Conservation (phyloP, 2,329 filamentous ascomycete genomes). For the Lasiodiplodia citricola region DNA sequence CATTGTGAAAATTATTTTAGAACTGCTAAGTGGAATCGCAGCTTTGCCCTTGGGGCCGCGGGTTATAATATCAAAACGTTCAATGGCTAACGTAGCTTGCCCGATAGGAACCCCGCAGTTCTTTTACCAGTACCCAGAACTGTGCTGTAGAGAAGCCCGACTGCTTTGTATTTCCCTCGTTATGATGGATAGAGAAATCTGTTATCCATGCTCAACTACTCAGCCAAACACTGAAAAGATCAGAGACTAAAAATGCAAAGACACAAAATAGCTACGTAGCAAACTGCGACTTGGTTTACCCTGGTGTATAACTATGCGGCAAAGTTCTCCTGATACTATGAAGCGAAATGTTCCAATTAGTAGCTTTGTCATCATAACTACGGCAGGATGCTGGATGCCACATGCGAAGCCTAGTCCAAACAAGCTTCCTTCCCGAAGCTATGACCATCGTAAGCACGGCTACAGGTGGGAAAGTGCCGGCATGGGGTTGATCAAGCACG, state of each 20-base stretch:
- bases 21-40: neutral
- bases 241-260: neutral
- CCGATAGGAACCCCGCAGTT: neutral
- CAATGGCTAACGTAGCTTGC: neutral
- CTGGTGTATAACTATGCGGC: no score
- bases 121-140: neutral
- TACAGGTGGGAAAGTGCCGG: neutral
- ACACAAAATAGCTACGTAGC: neutral
- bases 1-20: neutral
- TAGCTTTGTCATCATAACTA: neutral
- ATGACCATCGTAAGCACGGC: slow-evolving; percentile 10
- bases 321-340: neutral
- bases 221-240: neutral
- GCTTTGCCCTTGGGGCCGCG: neutral
- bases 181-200: neutral
- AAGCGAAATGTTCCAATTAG: neutral
- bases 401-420: slow-evolving; percentile 13
- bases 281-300: neutral
- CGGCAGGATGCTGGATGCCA: neutral
- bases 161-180: neutral
- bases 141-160: neutral
- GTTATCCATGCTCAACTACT: neutral
- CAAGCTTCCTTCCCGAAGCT: slow-evolving; percentile 15
- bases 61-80: neutral
- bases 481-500: neutral